Conservation (phyloP, 2,329 filamentous ascomycete genomes). For the Aulographum hederae region DNA sequence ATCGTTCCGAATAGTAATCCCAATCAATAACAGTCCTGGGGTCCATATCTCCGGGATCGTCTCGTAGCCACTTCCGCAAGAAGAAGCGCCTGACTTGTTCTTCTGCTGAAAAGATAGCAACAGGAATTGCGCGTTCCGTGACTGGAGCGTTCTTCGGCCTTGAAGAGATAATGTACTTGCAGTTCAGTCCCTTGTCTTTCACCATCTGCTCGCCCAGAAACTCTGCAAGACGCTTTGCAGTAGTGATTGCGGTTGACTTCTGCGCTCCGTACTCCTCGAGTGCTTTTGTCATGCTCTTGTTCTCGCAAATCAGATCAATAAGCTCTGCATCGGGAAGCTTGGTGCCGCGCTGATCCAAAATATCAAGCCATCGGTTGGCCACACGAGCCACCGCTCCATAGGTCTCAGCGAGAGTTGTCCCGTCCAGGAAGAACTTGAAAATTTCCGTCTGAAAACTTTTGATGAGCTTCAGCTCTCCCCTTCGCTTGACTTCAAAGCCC, state of each 20-base stretch:
- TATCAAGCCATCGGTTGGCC: conserved; percentile 91
- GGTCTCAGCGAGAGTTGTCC: conserved; percentile 68
- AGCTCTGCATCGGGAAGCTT: conserved; percentile 92
- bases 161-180: conserved; percentile 96
- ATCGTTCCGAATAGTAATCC: conserved; percentile 90
- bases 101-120: conserved; percentile 93
- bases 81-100: conserved; percentile 75
- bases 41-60: conserved; percentile 82
- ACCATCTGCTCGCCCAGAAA: conserved; percentile 98
- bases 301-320: conserved; percentile 99
- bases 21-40: conserved; percentile 82
- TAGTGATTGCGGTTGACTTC: conserved; percentile 99
- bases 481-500: conserved; percentile 91
- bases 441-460: conserved; percentile 99
- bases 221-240: conserved; percentile 81
- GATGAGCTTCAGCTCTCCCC: conserved; percentile 96
- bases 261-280: conserved; percentile 89
- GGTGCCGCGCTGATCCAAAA: conserved; percentile 70
- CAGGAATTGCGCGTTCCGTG: conserved; percentile 83
- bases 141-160: conserved; percentile 76
- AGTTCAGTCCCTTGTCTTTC: conserved; percentile 97
- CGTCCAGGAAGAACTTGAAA: conserved; percentile 97
- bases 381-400: conserved; percentile 87
- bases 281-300: conserved; percentile 94
- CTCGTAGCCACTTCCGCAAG: conserved; percentile 86